Conservation (phyloP, 1,284 basidiomycete genomes). For the Sanghuangporus sanghuang region DNA sequence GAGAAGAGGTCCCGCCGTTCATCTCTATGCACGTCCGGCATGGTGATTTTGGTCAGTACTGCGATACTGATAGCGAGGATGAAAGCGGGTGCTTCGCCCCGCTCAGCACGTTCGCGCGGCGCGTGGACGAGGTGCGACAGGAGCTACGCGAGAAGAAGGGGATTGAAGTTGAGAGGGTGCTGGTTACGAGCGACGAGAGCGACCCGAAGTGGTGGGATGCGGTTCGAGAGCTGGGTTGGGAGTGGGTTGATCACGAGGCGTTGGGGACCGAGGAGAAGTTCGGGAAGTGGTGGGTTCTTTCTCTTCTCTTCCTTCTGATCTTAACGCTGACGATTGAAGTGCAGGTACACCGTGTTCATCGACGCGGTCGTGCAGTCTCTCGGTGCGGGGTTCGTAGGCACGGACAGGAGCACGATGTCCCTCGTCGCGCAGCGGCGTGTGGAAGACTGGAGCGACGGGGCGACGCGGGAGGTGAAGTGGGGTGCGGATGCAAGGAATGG, state of each 20-base stretch:
- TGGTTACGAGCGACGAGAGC: constrained; percentile 70
- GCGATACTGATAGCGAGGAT: constrained; percentile 28
- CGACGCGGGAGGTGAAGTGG: constrained; percentile 48
- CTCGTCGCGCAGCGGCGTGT: constrained; percentile 57
- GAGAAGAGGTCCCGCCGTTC: constrained; percentile 40
- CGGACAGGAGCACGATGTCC: constrained; percentile 64
- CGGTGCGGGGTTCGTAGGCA: constrained; percentile 65
- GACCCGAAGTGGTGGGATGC: constrained; percentile 63
- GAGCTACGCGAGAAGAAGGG: constrained; percentile 45
- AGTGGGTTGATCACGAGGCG: constrained; percentile 48
- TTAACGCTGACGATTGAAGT: neutral
- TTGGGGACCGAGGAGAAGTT: constrained; percentile 44
- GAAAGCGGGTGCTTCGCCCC: constrained; percentile 56
- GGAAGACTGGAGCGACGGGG: constrained; percentile 61
- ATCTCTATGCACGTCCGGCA: constrained; percentile 62
- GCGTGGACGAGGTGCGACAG: constrained; percentile 57
- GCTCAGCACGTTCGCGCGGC: constrained; percentile 48
- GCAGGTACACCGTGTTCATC: constrained; percentile 63
- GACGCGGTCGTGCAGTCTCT: constrained; percentile 66
- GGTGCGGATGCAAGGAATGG: constrained; percentile 21
- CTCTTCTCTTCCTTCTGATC: neutral
- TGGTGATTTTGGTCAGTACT: constrained; percentile 54
- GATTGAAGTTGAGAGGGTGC: constrained; percentile 47
- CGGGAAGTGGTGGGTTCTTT: constrained; percentile 48
- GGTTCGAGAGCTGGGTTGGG: constrained; percentile 56